These are phyloP conservation scores for Dendrocalamus latiflorus DNA, from an alignment of 202 grass and related monocot species.

Conservation along the genomic window DNA sequence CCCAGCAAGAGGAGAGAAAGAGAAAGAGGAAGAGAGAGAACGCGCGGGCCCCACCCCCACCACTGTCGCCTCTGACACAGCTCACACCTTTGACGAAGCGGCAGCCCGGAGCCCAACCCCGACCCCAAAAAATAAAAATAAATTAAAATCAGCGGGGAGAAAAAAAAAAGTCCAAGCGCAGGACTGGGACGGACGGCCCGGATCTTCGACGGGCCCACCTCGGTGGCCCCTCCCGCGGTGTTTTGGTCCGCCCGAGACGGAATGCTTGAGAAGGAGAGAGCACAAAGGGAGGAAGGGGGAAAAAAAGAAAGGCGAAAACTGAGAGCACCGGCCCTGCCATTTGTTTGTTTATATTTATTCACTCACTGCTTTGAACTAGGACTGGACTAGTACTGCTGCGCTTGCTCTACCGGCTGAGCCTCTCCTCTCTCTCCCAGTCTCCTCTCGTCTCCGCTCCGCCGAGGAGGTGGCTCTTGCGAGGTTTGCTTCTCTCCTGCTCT, in stretches of 20 bases:
- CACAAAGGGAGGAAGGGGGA: background rate
- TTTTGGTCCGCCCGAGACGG: constrained; percentile 28
- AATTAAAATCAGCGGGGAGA: background rate
- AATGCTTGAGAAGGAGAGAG: constrained; percentile 4
- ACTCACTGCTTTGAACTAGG: background rate
- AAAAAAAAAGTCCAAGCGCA: constrained; percentile 34
- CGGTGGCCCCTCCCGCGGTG: background rate
- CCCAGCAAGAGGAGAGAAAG: background rate
- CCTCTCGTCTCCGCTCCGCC: background rate
- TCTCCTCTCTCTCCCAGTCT: background rate
- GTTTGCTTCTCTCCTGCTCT: background rate
- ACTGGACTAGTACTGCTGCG: background rate
- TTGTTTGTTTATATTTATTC: constrained; percentile 36
- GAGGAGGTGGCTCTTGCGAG: background rate
- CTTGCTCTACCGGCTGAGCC: constrained; percentile 7
- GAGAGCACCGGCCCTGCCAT: constrained; percentile 21
- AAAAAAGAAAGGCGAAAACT: constrained; percentile 9
- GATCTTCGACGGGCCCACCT: background rate
- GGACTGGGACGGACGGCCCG: constrained; percentile 30
- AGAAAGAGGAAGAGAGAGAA: background rate
- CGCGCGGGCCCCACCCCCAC: constrained; percentile 1
- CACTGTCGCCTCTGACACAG: constrained; percentile 47
- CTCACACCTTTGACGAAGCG: constrained; percentile 67
- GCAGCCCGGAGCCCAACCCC: constrained; percentile 13
- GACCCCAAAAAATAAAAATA: background rate